phyloP scores from a whole-genome alignment of 1,284 basidiomycete genomes.

The Fomes fomentarius region DNA sequence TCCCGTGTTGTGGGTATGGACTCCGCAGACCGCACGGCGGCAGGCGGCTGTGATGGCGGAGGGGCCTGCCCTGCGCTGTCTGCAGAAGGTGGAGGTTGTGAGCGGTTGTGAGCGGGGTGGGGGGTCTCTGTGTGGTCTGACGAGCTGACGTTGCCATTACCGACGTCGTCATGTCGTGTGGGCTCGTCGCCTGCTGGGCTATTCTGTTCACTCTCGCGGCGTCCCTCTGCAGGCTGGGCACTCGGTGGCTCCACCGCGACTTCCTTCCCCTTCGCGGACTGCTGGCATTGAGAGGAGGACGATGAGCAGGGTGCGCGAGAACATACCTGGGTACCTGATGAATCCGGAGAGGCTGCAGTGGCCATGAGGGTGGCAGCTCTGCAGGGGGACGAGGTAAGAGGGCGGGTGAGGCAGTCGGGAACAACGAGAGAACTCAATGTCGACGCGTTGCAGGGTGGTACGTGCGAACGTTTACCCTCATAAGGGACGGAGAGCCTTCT shows the following conservation, averaged over 20 bases:
- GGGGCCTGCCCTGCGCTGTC: constrained; percentile 34
- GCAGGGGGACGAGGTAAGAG: constrained; percentile 35
- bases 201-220: constrained; percentile 24
- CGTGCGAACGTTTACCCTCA: constrained; percentile 24
- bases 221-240: constrained; percentile 34
- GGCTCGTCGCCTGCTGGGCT: constrained; percentile 16
- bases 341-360: constrained; percentile 27
- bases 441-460: constrained; percentile 34
- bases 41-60: constrained; percentile 21
- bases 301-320: not conserved
- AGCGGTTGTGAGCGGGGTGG: constrained; percentile 10
- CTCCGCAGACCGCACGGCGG: constrained; percentile 17
- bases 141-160: constrained; percentile 26
- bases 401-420: constrained; percentile 30
- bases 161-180: constrained; percentile 16
- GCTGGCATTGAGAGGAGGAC: constrained; percentile 12
- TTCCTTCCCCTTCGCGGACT: constrained; percentile 35
- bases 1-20: constrained; percentile 15
- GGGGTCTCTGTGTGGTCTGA: constrained; percentile 17
- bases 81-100: constrained; percentile 16
- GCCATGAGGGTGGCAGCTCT: constrained; percentile 35
- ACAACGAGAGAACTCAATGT: constrained; percentile 29
- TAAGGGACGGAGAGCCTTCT: constrained; percentile 8
- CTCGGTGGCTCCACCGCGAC: constrained; percentile 30
- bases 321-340: constrained; percentile 25